Base-by-base conservation (phyloP, 2,329 filamentous ascomycete species). In the Pseudogymnoascus sp. region DNA sequence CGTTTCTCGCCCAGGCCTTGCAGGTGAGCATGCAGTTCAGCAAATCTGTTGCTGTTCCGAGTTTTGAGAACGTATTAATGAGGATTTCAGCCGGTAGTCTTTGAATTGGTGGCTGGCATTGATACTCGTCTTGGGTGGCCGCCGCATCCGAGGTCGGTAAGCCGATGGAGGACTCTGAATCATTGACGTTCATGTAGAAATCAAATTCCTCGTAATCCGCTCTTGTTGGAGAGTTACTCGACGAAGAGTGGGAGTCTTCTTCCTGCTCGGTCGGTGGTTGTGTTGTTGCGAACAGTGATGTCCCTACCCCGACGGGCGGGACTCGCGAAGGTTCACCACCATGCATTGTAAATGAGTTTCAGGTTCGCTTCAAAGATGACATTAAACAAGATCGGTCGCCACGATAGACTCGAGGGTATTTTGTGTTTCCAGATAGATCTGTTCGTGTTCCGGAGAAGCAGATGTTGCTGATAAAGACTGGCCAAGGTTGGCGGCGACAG, bases 1-100 rank as follows among this genome's bases (percentile, higher is more conserved):
- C 88, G 73, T 97, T 97, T 67, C 89, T 82, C 29, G 95, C 90
- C 95, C 95, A 99, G 66, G 88, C 86, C 76, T 92, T 93, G 72
- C 88, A 97, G n/a, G 96, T 93, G 67, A 95, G 81, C 90, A 97
- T 93, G 76, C 90, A 96, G 76, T 87, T 88, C 68, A 91, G 83
- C 69, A 97, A 82, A 72, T 99, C 93, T 50, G 81, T 78, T 1
- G 92, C 83, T 11, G 83, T 85, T 70, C 81, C 87, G 64, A 99
- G 84, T 75, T 92, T 95, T 37, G 90, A 82, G 76, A 99, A 97
- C 71, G 97, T 88, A 76, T 87, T 85, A 72, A 99, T 97, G 73
- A 97, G 86, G 66, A 99, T 89, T 80, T 99, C 95, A 74, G 93
- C 93, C 40, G 95, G 95, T 37, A 99, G 82, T 64, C 89, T 86